Percentiles rank a stretch among this genome's conserved stretches.
These are phyloP conservation scores for Teunomyces pallodes DNA, from an alignment of 805 yeast species.

Conservation along the genomic window DNA sequence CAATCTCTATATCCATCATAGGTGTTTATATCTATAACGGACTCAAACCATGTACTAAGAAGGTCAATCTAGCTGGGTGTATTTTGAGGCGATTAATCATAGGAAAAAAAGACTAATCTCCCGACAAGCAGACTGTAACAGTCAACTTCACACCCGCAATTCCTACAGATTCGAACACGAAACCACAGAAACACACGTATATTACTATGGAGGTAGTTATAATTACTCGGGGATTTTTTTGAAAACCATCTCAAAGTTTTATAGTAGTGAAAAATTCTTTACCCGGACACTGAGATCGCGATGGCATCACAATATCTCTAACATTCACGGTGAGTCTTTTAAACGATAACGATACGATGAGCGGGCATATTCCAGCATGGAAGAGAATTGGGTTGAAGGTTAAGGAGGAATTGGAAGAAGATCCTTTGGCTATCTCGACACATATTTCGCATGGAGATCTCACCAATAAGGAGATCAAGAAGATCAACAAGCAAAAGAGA, in stretches of 20 bases:
- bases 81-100: constrained; percentile 9
- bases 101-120: constrained; percentile 1
- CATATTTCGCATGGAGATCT: constrained; percentile 44
- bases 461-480: constrained; percentile 43
- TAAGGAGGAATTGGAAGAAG: constrained; percentile 43
- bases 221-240: background rate
- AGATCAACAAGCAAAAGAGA: constrained; percentile 34
- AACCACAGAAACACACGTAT: background rate
- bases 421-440: constrained; percentile 43
- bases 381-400: constrained; percentile 70
- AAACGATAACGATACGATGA: constrained; percentile 1
- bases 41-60: constrained; percentile 45
- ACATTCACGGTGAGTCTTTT: background rate
- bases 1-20: constrained; percentile 46
- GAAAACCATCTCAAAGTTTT: background rate
- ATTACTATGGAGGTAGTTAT: background rate
- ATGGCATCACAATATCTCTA: background rate
- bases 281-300: constrained; percentile 9
- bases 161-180: background rate
- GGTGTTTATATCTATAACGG: constrained; percentile 30
- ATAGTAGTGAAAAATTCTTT: constrained; percentile 1
- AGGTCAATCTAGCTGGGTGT: constrained; percentile 32
- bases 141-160: constrained; percentile 14
- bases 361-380: constrained; percentile 69
- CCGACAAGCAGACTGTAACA: background rate